Conservation (phyloP, 352 stramenopile genomes). For the Phytophthora litchii region DNA sequence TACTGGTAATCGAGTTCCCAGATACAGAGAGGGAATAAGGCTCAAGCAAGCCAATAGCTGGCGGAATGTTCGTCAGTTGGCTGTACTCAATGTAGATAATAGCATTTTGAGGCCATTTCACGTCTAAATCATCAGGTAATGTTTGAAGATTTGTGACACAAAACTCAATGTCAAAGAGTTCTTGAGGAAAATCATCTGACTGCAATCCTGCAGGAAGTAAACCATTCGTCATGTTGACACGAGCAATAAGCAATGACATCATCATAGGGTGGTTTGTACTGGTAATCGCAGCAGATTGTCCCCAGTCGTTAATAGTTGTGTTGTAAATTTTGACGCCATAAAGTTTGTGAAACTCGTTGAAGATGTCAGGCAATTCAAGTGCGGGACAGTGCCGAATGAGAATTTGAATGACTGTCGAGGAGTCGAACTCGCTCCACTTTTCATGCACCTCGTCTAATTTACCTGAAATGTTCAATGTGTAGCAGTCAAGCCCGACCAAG, state of each 20-base stretch:
- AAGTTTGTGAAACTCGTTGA: slow-evolving; percentile 28
- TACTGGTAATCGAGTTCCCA: slow-evolving; percentile 30
- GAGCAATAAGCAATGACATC: slow-evolving; percentile 32
- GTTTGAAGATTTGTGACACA: slow-evolving; percentile 35
- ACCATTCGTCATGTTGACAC: slow-evolving; percentile 22
- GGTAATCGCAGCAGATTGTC: slow-evolving; percentile 22
- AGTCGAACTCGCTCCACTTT: slow-evolving; percentile 32
- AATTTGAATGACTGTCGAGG: slow-evolving; percentile 25
- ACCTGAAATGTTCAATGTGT: slow-evolving; percentile 14
- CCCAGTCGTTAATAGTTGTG: slow-evolving; percentile 35
- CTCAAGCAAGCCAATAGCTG: slow-evolving; percentile 20
- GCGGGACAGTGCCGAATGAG: slow-evolving; percentile 37
- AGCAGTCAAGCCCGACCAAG: slow-evolving; percentile 38
- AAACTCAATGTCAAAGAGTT: slow-evolving; percentile 44
- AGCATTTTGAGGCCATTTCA: slow-evolving; percentile 29
- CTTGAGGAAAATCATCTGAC: slow-evolving; percentile 29
- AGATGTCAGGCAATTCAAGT: slow-evolving; percentile 20
- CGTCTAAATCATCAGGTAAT: slow-evolving; percentile 36
- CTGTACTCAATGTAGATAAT: slow-evolving; percentile 32
- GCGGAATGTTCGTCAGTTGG: slow-evolving; percentile 16
- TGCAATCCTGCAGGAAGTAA: slow-evolving; percentile 38
- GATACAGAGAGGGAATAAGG: slow-evolving; percentile 31
- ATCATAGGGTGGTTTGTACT: slow-evolving; percentile 27
- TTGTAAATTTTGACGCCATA: slow-evolving; percentile 45
- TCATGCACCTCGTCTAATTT: slow-evolving; percentile 13